Percentiles rank a stretch among this genome's conserved stretches.
Conservation (phyloP, 345 rosid genomes). For the Eucalyptus polybractea region DNA sequence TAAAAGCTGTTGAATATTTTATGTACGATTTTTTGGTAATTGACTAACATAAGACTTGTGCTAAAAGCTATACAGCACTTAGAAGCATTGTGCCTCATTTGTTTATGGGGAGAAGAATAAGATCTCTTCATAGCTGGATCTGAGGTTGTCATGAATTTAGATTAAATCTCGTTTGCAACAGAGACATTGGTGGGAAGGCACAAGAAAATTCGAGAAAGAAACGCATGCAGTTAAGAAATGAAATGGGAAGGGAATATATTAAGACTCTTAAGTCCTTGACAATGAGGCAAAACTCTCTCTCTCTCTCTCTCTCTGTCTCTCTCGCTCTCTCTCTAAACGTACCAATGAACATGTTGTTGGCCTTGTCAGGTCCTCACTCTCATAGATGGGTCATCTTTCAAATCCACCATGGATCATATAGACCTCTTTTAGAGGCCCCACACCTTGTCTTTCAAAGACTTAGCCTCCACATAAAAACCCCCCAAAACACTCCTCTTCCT, state of each 20-base stretch:
- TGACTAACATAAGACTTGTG: not conserved
- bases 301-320: not conserved
- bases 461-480: not conserved
- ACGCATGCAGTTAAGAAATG: not conserved
- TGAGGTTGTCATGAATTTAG: not conserved
- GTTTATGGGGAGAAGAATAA: not conserved
- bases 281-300: not conserved
- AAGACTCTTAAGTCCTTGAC: not conserved
- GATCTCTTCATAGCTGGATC: not conserved
- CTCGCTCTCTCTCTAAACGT: not conserved
- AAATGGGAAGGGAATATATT: not conserved
- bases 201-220: not conserved
- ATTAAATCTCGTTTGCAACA: not conserved
- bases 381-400: constrained; percentile 11
- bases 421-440: constrained; percentile 2
- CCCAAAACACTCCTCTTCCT: not conserved
- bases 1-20: not conserved
- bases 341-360: constrained; percentile 10
- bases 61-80: not conserved
- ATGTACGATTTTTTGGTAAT: not conserved
- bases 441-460: not conserved
- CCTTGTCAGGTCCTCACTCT: constrained; percentile 37
- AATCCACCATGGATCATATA: constrained; percentile 16
- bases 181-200: not conserved
- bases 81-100: not conserved